A percentile compares a stretch with the other conserved stretches of the same genome.
phyloP scores from a whole-genome alignment of 192 early-diverging fungal genomes.

The Haplosporangium gracile region DNA sequence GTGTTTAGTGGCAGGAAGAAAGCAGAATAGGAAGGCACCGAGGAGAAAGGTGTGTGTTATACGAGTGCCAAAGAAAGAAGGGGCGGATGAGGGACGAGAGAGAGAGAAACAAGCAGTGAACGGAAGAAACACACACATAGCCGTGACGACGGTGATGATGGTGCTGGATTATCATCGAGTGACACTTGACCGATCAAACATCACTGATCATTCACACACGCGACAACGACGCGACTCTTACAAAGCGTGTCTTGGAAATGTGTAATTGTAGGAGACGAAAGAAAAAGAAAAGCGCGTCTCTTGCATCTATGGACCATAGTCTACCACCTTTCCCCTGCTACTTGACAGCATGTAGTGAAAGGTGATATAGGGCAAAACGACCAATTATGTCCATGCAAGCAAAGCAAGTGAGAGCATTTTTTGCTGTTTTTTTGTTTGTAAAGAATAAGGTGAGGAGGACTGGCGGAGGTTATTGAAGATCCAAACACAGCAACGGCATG shows the following conservation, averaged over 20 bases:
- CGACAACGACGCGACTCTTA: neutral
- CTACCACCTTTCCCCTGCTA: neutral
- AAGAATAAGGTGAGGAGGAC: neutral
- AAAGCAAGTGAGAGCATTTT: neutral
- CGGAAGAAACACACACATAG: too few relatives aligned
- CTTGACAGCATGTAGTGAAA: neutral
- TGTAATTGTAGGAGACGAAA: neutral
- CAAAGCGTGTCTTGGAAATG: neutral
- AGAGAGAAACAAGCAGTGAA: neutral
- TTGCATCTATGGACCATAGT: neutral
- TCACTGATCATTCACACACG: neutral
- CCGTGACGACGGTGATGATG: neutral
- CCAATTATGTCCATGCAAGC: neutral
- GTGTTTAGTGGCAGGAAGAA: neutral
- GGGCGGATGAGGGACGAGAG: neutral
- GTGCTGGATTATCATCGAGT: neutral
- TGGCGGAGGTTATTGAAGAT: neutral
- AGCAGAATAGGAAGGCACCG: too few relatives aligned
- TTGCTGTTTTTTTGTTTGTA: neutral
- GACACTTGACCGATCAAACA: neutral
- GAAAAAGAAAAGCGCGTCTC: neutral
- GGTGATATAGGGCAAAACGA: neutral
- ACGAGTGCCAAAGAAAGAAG: neutral
- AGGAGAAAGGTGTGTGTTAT: neutral
- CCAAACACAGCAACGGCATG: neutral